These are phyloP conservation scores for Candida mattraensis DNA, from an alignment of 805 yeast species.

Conservation along the genomic window DNA sequence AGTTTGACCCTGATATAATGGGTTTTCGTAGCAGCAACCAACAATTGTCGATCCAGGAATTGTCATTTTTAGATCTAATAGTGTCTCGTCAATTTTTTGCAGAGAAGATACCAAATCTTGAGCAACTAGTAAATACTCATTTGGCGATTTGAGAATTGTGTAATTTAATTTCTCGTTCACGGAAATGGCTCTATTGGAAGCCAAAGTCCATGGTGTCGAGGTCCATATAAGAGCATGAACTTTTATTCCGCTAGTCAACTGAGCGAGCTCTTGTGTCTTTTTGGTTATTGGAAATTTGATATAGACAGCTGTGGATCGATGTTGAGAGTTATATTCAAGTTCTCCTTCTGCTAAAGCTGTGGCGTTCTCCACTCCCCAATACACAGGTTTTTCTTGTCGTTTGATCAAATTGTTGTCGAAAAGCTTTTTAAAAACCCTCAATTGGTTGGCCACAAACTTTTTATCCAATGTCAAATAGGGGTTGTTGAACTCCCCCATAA, in stretches of 20 bases:
- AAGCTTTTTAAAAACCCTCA: constrained; percentile 65
- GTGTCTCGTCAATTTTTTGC: constrained; percentile 30
- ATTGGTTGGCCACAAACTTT: constrained; percentile 72
- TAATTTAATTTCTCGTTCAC: constrained; percentile 61
- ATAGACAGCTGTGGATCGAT: constrained; percentile 65
- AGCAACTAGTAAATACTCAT: constrained; percentile 58
- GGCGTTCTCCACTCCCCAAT: constrained; percentile 93
- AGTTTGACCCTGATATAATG: constrained; percentile 37
- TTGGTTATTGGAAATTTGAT: constrained; percentile 60
- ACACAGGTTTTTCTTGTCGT: constrained; percentile 91
- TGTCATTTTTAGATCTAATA: constrained; percentile 21
- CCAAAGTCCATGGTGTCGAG: constrained; percentile 97
- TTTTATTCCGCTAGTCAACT: constrained; percentile 7
- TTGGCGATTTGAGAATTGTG: constrained; percentile 41
- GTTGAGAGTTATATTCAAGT: constrained; percentile 76
- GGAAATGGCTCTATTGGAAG: constrained; percentile 83
- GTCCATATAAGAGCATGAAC: constrained; percentile 78
- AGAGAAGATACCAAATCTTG: constrained; percentile 44
- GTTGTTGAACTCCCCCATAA: constrained; percentile 78
- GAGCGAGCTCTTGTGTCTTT: constrained; percentile 23
- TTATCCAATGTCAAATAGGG: constrained; percentile 74
- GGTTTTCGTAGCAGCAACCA: constrained; percentile 52
- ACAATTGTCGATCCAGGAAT: constrained; percentile 45
- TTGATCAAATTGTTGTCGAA: constrained; percentile 66
- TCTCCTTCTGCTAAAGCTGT: constrained; percentile 98